These are phyloP conservation scores for Jackrogersella multiformis DNA, from an alignment of 495 filamentous ascomycete species.

Conservation along the genomic window DNA sequence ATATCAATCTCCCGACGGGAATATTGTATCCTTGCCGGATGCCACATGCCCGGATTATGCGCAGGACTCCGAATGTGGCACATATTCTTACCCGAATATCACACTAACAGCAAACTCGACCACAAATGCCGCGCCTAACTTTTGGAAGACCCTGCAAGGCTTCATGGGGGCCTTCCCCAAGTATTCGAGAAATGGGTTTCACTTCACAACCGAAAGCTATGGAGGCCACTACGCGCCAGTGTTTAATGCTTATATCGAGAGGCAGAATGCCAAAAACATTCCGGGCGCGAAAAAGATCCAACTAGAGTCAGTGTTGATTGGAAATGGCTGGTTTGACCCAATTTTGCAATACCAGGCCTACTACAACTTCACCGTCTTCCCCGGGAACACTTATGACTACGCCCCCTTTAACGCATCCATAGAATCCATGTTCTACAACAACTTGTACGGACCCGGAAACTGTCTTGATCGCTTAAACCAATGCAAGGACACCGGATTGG, in stretches of 20 bases:
- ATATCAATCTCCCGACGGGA: slow-evolving; percentile 48
- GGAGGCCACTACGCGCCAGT: slow-evolving; percentile 74
- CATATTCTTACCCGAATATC: slow-evolving; percentile 62
- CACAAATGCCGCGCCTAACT: slow-evolving; percentile 62
- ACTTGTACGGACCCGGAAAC: slow-evolving; percentile 68
- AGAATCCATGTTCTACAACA: slow-evolving; percentile 64
- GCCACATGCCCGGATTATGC: slow-evolving; percentile 65
- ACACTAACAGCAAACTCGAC: slow-evolving; percentile 65
- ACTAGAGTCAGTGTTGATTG: slow-evolving; percentile 66
- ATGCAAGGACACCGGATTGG: slow-evolving; percentile 51
- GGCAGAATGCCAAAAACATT: slow-evolving; percentile 68
- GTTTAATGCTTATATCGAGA: slow-evolving; percentile 70
- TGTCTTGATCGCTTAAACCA: slow-evolving; percentile 67
- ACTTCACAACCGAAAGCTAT: slow-evolving; percentile 69
- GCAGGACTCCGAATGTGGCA: slow-evolving; percentile 57
- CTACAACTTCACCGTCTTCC: slow-evolving; percentile 67
- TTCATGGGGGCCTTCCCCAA: slow-evolving; percentile 72
- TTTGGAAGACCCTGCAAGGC: slow-evolving; percentile 68
- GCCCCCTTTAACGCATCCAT: slow-evolving; percentile 58
- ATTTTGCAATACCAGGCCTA: slow-evolving; percentile 69
- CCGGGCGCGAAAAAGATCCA: slow-evolving; percentile 61
- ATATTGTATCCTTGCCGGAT: slow-evolving; percentile 53
- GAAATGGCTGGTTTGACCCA: slow-evolving; percentile 60
- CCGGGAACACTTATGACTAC: slow-evolving; percentile 69
- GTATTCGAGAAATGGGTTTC: slow-evolving; percentile 64